phyloP scores from a whole-genome alignment of 164 flowering plant genomes.

The Nelumbo lutea region DNA sequence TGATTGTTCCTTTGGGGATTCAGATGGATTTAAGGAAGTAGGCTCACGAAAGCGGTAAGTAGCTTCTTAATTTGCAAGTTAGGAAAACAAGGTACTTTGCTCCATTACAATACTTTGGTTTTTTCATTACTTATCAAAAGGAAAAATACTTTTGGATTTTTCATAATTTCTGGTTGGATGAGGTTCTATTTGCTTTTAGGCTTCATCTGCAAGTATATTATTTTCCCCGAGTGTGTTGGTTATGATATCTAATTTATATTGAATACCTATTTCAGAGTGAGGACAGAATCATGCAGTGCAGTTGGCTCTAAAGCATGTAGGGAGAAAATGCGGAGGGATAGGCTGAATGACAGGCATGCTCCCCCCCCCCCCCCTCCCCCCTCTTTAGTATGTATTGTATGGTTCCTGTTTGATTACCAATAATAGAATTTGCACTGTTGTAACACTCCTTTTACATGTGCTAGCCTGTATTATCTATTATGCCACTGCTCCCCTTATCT shows the following conservation, averaged over 20 bases:
- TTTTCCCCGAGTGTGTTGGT: background rate
- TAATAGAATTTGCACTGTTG: no score
- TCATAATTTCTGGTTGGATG: background rate
- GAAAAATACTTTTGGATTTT: no score
- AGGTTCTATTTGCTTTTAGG: background rate
- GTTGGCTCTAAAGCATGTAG: slow-evolving; percentile 30
- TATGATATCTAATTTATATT: background rate
- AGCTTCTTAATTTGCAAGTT: background rate
- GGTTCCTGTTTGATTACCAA: no score
- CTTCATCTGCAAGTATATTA: background rate
- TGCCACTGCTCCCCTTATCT: no score
- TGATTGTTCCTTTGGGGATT: slow-evolving; percentile 38
- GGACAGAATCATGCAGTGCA: slow-evolving; percentile 18
- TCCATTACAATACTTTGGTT: background rate
- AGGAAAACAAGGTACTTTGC: background rate
- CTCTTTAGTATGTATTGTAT: background rate
- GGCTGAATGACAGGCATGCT: slow-evolving; percentile 27
- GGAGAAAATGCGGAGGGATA: slow-evolving; percentile 31
- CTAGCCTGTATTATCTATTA: no score
- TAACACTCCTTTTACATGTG: no score
- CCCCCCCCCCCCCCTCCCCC: background rate
- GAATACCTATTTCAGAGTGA: slow-evolving; percentile 11
- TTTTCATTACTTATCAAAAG: no score
- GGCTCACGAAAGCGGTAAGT: slow-evolving; percentile 55
- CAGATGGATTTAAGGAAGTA: slow-evolving; percentile 37